Conservation (phyloP, 768 basidiomycete species). For the Termitomyces sp. region DNA sequence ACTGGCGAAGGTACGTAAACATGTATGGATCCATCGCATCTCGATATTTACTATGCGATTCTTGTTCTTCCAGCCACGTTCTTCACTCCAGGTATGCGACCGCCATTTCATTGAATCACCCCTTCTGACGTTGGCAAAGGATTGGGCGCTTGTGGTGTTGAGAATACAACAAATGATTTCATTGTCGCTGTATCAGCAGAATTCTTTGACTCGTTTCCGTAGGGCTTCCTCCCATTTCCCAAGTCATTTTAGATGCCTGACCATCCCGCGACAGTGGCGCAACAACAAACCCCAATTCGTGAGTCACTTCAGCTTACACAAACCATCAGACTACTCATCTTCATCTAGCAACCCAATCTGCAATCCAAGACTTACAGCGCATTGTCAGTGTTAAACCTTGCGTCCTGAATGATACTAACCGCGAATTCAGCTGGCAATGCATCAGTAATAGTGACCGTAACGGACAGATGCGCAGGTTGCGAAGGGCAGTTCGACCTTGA, state of each 20-base stretch:
- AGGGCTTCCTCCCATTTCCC: background rate
- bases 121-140: background rate
- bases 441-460: background rate
- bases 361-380: background rate
- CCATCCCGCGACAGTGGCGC: background rate
- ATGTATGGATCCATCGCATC: background rate
- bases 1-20: background rate
- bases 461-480: background rate
- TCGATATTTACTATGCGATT: background rate
- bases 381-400: background rate
- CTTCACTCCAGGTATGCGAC: background rate
- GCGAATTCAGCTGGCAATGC: background rate
- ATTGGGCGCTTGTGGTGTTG: background rate
- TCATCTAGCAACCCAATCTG: background rate
- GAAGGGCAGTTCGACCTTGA: background rate
- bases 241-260: background rate
- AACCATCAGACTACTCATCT: background rate
- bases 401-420: background rate
- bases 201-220: background rate
- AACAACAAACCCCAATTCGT: background rate
- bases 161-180: background rate
- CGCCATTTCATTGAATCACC: background rate
- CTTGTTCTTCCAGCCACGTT: background rate
- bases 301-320: background rate
- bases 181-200: background rate